Percentiles rank a stretch among this genome's conserved stretches.
phyloP scores from a whole-genome alignment of 805 yeast genomes.

The Hanseniaspora clermontiae region DNA sequence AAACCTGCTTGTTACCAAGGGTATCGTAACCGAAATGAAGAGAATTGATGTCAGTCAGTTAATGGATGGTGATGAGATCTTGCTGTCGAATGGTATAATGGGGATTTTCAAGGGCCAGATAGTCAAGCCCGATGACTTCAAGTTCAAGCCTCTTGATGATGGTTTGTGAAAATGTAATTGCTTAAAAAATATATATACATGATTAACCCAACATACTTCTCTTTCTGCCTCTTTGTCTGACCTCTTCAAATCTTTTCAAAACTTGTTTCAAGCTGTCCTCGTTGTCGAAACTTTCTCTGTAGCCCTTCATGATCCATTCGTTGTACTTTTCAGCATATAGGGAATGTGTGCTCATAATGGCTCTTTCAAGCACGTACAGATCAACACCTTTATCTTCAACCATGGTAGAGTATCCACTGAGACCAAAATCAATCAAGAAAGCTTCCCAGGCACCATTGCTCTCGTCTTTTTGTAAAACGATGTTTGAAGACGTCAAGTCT shows the following conservation, averaged over 20 bases:
- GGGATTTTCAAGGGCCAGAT: slow-evolving; percentile 61
- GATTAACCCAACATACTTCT: slow-evolving; percentile 77
- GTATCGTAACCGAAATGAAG: slow-evolving; percentile 41
- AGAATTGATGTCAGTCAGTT: slow-evolving; percentile 34
- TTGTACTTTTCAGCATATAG: slow-evolving; percentile 50
- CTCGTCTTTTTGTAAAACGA: slow-evolving; percentile 37
- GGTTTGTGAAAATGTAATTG: not conserved
- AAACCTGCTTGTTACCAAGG: slow-evolving; percentile 44
- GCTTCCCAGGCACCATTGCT: slow-evolving; percentile 31
- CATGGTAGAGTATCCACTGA: slow-evolving; percentile 60
- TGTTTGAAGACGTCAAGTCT: slow-evolving; percentile 83
- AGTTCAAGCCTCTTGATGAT: slow-evolving; percentile 13
- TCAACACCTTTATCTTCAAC: slow-evolving; percentile 97
- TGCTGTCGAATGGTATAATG: slow-evolving; percentile 69
- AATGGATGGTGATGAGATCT: slow-evolving; percentile 66
- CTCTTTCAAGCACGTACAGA: slow-evolving; percentile 83
- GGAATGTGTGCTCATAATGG: slow-evolving; percentile 84
- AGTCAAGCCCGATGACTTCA: slow-evolving; percentile 15
- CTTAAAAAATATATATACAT: no score
- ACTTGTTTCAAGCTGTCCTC: slow-evolving; percentile 39
- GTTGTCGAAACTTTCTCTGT: slow-evolving; percentile 30
- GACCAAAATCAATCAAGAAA: slow-evolving; percentile 78
- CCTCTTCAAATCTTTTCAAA: slow-evolving; percentile 59
- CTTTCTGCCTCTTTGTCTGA: slow-evolving; percentile 84
- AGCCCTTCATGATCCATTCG: slow-evolving; percentile 63